These are phyloP conservation scores for Candida qinlingensis DNA, from an alignment of 805 yeast genomes.

Conservation along the genomic window DNA sequence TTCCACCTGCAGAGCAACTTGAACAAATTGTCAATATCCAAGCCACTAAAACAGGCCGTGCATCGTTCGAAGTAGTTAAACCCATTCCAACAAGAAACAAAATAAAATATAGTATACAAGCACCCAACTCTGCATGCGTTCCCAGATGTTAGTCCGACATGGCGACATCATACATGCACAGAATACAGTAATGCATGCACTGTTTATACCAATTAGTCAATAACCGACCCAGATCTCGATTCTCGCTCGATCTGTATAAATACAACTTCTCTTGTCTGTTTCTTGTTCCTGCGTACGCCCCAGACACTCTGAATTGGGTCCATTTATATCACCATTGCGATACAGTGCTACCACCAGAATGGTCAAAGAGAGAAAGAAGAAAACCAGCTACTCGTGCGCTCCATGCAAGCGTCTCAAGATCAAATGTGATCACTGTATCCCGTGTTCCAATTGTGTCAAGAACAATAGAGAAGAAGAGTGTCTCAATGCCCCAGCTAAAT, in stretches of 20 bases:
- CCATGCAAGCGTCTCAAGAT: slow-evolving; percentile 17
- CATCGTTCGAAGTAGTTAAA: too few species aligned
- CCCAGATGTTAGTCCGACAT: too few species aligned
- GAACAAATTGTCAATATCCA: too few species aligned
- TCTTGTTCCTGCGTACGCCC: too few species aligned
- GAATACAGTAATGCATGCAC: not conserved
- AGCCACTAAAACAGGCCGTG: too few species aligned
- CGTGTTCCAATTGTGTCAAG: slow-evolving; percentile 16
- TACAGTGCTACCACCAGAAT: not conserved
- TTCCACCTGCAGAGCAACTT: too few species aligned
- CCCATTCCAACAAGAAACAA: not conserved
- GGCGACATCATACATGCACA: too few species aligned
- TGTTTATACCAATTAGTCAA: not conserved
- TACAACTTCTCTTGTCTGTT: not conserved
- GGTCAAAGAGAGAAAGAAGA: slow-evolving; percentile 11
- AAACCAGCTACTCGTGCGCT: slow-evolving; percentile 16
- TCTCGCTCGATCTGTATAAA: not conserved
- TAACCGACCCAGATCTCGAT: not conserved
- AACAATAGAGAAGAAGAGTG: slow-evolving; percentile 14
- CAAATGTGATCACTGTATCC: slow-evolving; percentile 17
- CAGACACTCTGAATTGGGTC: not conserved
- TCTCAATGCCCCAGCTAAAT: slow-evolving; percentile 12
- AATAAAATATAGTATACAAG: too few species aligned
- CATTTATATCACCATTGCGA: not conserved
- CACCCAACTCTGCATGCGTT: too few species aligned